These are phyloP conservation scores for Yamadazyma friedrichii DNA, from an alignment of 1,139 yeast genomes.

Conservation along the genomic window DNA sequence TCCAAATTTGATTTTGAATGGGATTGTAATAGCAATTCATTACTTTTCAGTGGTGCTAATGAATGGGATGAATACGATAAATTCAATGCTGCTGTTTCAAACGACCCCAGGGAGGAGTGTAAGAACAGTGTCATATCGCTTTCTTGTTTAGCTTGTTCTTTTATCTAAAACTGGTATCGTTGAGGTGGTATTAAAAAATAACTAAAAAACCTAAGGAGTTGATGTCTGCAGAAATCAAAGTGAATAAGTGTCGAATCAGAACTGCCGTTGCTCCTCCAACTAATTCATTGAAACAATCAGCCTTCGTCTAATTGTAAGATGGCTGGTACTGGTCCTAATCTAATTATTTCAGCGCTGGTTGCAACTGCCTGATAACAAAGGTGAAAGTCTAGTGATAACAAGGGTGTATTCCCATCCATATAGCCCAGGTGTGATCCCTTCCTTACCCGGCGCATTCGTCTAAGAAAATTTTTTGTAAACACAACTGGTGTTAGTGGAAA, in stretches of 20 bases:
- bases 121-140: conserved; percentile 5
- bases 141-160: background rate
- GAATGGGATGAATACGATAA: conserved; percentile 16
- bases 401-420: background rate
- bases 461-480: conserved; percentile 2
- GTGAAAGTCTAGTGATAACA: background rate
- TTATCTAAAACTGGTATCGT: no score
- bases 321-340: background rate
- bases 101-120: conserved; percentile 13
- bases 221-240: no score
- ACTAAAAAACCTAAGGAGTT: no score
- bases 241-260: no score
- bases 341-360: background rate
- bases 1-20: background rate
- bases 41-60: conserved; percentile 14
- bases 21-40: conserved; percentile 8
- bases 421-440: background rate
- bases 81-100: conserved; percentile 16
- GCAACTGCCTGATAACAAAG: background rate
- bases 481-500: conserved; percentile 1
- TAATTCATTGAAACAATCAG: background rate
- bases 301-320: background rate
- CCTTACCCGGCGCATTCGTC: conserved; percentile 9
- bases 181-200: no score
- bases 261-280: no score